Percentiles rank a stretch among this genome's conserved stretches.
phyloP scores from a whole-genome alignment of 371 early-diverging fungal genomes.

The Encephalitozoon hellem region DNA sequence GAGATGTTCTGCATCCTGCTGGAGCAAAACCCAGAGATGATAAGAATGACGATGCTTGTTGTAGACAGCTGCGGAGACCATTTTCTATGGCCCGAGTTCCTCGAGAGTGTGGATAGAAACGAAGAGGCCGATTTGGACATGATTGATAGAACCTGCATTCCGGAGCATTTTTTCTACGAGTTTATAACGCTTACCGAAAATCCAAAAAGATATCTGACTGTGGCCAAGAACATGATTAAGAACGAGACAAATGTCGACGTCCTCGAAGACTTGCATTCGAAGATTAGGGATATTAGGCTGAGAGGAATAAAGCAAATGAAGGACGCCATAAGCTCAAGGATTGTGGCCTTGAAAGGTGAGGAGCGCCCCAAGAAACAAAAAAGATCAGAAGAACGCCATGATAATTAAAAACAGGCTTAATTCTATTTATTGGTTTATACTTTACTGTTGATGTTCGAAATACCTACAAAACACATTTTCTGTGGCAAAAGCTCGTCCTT shows the following conservation, averaged over 20 bases:
- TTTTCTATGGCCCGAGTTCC: background rate
- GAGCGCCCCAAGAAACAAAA: background rate
- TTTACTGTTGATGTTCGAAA: background rate
- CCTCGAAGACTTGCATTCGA: background rate
- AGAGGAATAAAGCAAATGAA: background rate
- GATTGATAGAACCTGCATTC: background rate
- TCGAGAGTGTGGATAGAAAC: background rate
- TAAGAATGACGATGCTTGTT: slow-evolving; percentile 2
- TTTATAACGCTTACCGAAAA: background rate
- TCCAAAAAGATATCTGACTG: background rate
- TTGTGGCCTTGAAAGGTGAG: background rate
- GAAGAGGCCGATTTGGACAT: background rate
- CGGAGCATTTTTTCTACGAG: background rate
- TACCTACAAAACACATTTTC: slow-evolving; percentile 24
- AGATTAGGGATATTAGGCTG: background rate
- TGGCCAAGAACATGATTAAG: background rate
- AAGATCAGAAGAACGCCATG: background rate
- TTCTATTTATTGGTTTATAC: background rate
- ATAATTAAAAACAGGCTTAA: background rate
- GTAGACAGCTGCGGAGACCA: background rate
- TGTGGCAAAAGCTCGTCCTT: slow-evolving; percentile 13
- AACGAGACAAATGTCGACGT: background rate
- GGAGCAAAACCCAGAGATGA: background rate
- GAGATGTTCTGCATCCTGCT: background rate
- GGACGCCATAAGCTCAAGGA: background rate